Evolutionary conservation across 805 yeast species (phyloP).

Genomic region (Isabelozyma heimii): DNA sequence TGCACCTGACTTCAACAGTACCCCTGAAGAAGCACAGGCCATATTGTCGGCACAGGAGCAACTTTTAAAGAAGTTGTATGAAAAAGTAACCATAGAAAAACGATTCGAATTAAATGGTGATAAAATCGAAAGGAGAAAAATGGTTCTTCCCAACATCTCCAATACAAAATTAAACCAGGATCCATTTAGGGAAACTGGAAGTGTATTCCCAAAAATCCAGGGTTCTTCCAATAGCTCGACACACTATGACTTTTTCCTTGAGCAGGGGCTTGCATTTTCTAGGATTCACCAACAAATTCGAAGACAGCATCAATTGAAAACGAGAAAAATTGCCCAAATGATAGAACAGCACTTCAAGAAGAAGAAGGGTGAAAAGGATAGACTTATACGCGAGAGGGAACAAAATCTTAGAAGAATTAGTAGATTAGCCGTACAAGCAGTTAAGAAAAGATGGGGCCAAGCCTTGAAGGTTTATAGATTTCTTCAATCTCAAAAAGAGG

Average conservation of each 20-base stretch:
- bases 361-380: conserved; percentile 83
- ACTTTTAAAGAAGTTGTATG: conserved; percentile 46
- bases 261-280: conserved; percentile 73
- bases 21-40: conserved; percentile 57
- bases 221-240: conserved; percentile 44
- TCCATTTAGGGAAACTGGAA: conserved; percentile 44
- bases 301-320: conserved; percentile 60
- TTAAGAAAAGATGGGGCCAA: conserved; percentile 84
- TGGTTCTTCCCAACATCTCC: conserved; percentile 43
- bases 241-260: conserved; percentile 68
- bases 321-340: conserved; percentile 74
- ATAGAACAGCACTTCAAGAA: conserved; percentile 84
- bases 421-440: conserved; percentile 78
- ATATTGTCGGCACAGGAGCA: conserved; percentile 52
- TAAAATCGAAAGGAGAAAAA: conserved; percentile 48
- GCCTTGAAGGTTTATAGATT: conserved; percentile 81
- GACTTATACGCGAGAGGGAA: conserved; percentile 72
- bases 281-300: conserved; percentile 66
- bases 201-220: conserved; percentile 41
- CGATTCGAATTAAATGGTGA: conserved; percentile 42
- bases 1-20: conserved; percentile 24
- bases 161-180: conserved; percentile 40
- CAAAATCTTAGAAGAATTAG: conserved; percentile 68
- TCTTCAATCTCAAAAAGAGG: conserved; percentile 73
- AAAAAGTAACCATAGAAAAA: conserved; percentile 33